Conservation (phyloP, 2,329 filamentous ascomycete species). For the Xylariaceae sp. region DNA sequence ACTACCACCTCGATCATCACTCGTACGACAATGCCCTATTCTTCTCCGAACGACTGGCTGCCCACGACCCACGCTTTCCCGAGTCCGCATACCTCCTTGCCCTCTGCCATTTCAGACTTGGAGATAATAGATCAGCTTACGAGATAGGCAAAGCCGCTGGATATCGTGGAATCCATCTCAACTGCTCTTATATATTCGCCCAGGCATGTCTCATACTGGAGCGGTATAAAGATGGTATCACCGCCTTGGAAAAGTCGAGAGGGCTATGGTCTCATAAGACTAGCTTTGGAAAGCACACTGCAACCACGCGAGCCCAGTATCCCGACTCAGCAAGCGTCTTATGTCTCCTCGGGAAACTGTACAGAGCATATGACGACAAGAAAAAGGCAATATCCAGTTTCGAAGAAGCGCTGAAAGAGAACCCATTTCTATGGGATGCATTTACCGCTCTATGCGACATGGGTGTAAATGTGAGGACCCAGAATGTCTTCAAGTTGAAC, state of each 20-base stretch:
- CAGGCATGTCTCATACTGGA: conserved; percentile 81
- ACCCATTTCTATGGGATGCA: conserved; percentile 98
- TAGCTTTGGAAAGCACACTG: conserved; percentile 77
- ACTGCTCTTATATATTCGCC: conserved; percentile 88
- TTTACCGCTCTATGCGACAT: conserved; percentile 85
- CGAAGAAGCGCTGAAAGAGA: conserved; percentile 81
- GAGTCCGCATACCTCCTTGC: conserved; percentile 82
- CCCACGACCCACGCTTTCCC: conserved; percentile 74
- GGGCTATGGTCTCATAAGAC: conserved; percentile 71
- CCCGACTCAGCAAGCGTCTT: conserved; percentile 83
- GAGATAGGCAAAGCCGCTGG: conserved; percentile 72
- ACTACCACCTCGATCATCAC: conserved; percentile 82
- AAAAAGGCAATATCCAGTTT: conserved; percentile 82
- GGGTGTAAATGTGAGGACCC: conserved; percentile 74
- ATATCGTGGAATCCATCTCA: conserved; percentile 69
- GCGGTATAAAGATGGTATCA: conserved; percentile 74
- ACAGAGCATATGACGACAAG: conserved; percentile 75
- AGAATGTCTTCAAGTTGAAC: conserved; percentile 80
- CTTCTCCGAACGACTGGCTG: conserved; percentile 80
- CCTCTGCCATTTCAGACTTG: conserved; percentile 77
- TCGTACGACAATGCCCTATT: conserved; percentile 88
- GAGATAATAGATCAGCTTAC: conserved; percentile 80
- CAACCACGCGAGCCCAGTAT: conserved; percentile 66
- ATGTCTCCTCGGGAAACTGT: conserved; percentile 82
- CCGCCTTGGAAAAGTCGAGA: conserved; percentile 77